Evolutionary conservation across 1,284 basidiomycete genomes (phyloP).

Genomic region (Tetrapyrgos nigripes): DNA sequence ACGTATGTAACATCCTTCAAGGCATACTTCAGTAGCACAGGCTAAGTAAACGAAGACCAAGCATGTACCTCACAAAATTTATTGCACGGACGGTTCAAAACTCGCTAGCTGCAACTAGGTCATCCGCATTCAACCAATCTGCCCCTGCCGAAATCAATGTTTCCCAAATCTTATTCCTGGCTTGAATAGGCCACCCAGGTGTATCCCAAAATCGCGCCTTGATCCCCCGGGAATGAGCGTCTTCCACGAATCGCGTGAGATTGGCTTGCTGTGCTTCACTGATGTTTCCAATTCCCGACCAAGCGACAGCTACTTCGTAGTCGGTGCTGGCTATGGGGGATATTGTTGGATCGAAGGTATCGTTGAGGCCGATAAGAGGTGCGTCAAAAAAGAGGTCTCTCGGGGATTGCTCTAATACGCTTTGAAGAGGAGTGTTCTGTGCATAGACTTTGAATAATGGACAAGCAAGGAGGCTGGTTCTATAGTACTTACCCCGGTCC

Average conservation of each 20-base stretch:
- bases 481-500: constrained; percentile 43
- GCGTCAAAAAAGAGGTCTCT: constrained; percentile 63
- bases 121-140: constrained; percentile 63
- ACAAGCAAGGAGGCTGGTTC: neutral
- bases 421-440: constrained; percentile 56
- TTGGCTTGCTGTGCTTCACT: constrained; percentile 41
- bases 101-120: constrained; percentile 48
- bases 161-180: constrained; percentile 51
- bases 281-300: constrained; percentile 53
- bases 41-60: too few species aligned
- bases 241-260: constrained; percentile 44
- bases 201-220: constrained; percentile 60
- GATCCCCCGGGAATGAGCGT: constrained; percentile 53
- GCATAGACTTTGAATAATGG: neutral
- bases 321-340: constrained; percentile 59
- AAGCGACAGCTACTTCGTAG: constrained; percentile 52
- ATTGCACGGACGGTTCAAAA: too few species aligned
- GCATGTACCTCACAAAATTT: too few species aligned
- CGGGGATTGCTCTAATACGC: constrained; percentile 48
- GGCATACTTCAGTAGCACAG: too few species aligned
- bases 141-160: constrained; percentile 49
- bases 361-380: constrained; percentile 49
- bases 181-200: constrained; percentile 54
- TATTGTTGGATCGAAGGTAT: constrained; percentile 47
- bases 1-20: too few species aligned